phyloP scores from a whole-genome alignment of 2,329 filamentous ascomycete genomes.

The Botryotinia convoluta region DNA sequence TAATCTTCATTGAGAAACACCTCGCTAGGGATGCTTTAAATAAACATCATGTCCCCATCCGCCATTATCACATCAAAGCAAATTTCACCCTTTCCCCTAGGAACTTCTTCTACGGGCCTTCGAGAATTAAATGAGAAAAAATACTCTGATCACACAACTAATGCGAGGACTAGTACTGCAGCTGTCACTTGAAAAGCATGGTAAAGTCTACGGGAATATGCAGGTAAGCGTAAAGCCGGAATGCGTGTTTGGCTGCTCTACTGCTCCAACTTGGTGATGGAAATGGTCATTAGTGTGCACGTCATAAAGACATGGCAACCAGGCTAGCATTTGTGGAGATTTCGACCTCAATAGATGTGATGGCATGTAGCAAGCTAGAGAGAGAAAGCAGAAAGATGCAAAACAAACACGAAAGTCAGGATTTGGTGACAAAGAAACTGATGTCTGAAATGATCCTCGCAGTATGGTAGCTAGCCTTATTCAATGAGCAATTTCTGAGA shows the following conservation, averaged over 20 bases:
- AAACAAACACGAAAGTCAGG: slow-evolving; percentile 2
- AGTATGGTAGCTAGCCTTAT: slow-evolving; percentile 8
- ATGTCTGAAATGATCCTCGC: not conserved
- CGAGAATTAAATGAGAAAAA: slow-evolving; percentile 42
- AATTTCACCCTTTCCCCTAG: slow-evolving; percentile 27
- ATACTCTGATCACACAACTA: slow-evolving; percentile 35
- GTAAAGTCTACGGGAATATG: slow-evolving; percentile 30
- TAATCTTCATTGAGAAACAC: not conserved
- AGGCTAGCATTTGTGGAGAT: slow-evolving; percentile 13
- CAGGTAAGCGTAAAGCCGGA: slow-evolving; percentile 33
- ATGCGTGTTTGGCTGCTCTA: slow-evolving; percentile 25
- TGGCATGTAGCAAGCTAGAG: slow-evolving; percentile 17
- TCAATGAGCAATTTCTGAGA: slow-evolving; percentile 15
- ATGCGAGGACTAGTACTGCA: slow-evolving; percentile 40
- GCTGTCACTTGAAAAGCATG: slow-evolving; percentile 41
- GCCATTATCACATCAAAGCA: slow-evolving; percentile 28
- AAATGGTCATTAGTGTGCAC: slow-evolving; percentile 20
- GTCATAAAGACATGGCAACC: slow-evolving; percentile 21
- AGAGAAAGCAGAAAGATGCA: slow-evolving; percentile 2
- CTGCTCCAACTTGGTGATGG: slow-evolving; percentile 19
- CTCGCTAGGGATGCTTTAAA: slow-evolving; percentile 13
- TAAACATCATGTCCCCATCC: slow-evolving; percentile 33
- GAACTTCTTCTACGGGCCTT: slow-evolving; percentile 41
- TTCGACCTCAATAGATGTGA: slow-evolving; percentile 12
- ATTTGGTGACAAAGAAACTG: slow-evolving; percentile 8